A percentile compares a stretch with the other conserved stretches of the same genome.
Conservation (phyloP, 2,329 filamentous ascomycete genomes). For the Tolypocladium album region DNA sequence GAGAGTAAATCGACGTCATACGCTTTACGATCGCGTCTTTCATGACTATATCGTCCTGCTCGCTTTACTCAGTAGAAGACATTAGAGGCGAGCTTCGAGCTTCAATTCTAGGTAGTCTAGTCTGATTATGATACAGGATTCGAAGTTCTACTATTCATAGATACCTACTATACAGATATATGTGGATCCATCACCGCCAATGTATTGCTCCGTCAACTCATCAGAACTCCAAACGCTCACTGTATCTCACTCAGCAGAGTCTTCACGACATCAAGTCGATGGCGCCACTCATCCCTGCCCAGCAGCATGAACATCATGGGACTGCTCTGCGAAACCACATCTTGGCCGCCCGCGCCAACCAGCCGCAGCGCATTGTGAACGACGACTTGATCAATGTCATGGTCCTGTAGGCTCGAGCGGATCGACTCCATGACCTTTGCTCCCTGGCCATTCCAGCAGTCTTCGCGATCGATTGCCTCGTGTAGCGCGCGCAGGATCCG, state of each 20-base stretch:
- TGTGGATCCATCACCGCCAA: not conserved
- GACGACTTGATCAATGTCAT: conserved; percentile 6
- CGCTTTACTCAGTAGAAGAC: not conserved
- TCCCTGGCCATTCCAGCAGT: conserved; percentile 6
- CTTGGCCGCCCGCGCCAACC: conserved; percentile 17
- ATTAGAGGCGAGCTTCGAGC: not conserved
- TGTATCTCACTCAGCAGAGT: conserved; percentile 4
- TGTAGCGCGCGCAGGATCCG: conserved; percentile 14
- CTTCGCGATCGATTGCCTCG: conserved; percentile 8
- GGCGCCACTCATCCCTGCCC: conserved; percentile 22
- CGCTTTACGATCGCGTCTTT: not conserved
- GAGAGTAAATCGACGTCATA: not conserved
- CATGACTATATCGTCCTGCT: no score
- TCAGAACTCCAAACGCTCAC: not conserved
- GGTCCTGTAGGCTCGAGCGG: conserved; percentile 4
- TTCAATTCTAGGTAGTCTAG: not conserved
- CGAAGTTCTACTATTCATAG: not conserved
- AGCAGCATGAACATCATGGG: conserved; percentile 20
- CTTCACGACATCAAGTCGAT: conserved; percentile 13
- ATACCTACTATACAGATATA: no score
- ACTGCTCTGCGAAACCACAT: conserved; percentile 17
- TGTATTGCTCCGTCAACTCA: not conserved
- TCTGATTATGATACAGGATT: not conserved
- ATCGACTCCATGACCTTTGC: conserved; percentile 9
- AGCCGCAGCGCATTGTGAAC: conserved; percentile 20